Conservation (phyloP, 768 basidiomycete species). For the Plicaturopsis crispa region DNA sequence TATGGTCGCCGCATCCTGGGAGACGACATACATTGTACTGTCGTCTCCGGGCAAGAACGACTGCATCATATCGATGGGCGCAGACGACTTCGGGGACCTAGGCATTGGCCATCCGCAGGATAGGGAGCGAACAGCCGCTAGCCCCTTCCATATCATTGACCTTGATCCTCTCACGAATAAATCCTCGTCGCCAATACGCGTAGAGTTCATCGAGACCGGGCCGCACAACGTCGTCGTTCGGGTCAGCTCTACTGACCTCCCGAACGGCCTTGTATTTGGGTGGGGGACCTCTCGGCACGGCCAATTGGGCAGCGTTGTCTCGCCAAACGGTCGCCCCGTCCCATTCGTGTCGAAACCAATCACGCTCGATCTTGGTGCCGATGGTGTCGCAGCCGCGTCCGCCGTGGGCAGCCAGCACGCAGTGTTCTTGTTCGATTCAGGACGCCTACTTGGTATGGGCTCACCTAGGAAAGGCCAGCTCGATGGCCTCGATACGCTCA, state of each 20-base stretch:
- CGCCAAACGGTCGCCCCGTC: slow-evolving; percentile 14
- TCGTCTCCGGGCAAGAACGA: slow-evolving; percentile 34
- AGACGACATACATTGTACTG: slow-evolving; percentile 72
- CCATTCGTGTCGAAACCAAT: slow-evolving; percentile 24
- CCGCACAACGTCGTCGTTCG: slow-evolving; percentile 64
- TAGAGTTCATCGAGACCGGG: slow-evolving; percentile 50
- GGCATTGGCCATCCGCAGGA: slow-evolving; percentile 37
- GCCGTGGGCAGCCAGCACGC: slow-evolving; percentile 50
- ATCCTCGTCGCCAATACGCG: slow-evolving; percentile 15
- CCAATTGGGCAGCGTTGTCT: slow-evolving; percentile 51
- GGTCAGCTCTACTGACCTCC: slow-evolving; percentile 21
- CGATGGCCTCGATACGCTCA: slow-evolving; percentile 21
- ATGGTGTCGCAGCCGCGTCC: slow-evolving; percentile 24
- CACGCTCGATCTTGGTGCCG: slow-evolving; percentile 31
- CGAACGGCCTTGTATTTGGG: slow-evolving; percentile 44
- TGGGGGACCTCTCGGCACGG: slow-evolving; percentile 88
- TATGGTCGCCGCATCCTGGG: slow-evolving; percentile 67
- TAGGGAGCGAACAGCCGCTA: slow-evolving; percentile 8
- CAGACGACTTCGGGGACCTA: slow-evolving; percentile 79
- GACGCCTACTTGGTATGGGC: slow-evolving; percentile 47
- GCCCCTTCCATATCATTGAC: slow-evolving; percentile 31
- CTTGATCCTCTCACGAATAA: slow-evolving; percentile 31
- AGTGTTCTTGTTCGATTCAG: slow-evolving; percentile 34
- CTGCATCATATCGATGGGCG: slow-evolving; percentile 70
- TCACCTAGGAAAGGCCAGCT: slow-evolving; percentile 69